Percentiles rank a stretch among this genome's conserved stretches.
phyloP scores from a whole-genome alignment of 2,329 filamentous ascomycete genomes.

The Colletotrichum sp. region DNA sequence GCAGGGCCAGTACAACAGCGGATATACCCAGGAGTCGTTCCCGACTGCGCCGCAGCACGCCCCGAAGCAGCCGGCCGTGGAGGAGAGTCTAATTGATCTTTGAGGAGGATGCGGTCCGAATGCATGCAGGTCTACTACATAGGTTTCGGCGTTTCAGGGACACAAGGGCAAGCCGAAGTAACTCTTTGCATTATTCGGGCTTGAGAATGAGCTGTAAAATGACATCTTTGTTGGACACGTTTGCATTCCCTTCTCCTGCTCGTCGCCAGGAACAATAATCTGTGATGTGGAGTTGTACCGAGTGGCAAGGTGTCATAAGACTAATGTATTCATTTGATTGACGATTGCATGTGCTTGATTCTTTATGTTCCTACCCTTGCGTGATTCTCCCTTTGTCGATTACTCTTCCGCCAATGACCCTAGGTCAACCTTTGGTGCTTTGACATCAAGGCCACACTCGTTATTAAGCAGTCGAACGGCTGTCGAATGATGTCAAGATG shows the following conservation, averaged over 20 bases:
- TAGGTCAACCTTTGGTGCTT: not conserved
- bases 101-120: constrained; percentile 35
- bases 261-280: not conserved
- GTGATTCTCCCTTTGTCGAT: not conserved
- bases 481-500: not conserved
- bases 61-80: constrained; percentile 62
- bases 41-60: constrained; percentile 70
- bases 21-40: constrained; percentile 66
- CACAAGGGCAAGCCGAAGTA: not conserved
- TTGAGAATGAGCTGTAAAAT: constrained; percentile 12
- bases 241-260: not conserved
- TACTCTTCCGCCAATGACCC: not conserved
- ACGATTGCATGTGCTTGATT: not conserved
- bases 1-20: constrained; percentile 34
- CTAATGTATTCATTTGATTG: not conserved
- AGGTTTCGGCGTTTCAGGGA: constrained; percentile 13
- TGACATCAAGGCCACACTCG: not conserved
- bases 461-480: not conserved
- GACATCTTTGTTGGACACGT: not conserved
- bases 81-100: constrained; percentile 83
- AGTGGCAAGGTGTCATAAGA: not conserved
- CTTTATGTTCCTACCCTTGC: not conserved
- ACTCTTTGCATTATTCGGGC: constrained; percentile 2
- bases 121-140: constrained; percentile 5
- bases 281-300: not conserved